Evolutionary conservation across 495 filamentous ascomycete genomes (phyloP), one percentile per base, ranked within the genome.

Genomic region (Penicillium coffeae): DNA sequence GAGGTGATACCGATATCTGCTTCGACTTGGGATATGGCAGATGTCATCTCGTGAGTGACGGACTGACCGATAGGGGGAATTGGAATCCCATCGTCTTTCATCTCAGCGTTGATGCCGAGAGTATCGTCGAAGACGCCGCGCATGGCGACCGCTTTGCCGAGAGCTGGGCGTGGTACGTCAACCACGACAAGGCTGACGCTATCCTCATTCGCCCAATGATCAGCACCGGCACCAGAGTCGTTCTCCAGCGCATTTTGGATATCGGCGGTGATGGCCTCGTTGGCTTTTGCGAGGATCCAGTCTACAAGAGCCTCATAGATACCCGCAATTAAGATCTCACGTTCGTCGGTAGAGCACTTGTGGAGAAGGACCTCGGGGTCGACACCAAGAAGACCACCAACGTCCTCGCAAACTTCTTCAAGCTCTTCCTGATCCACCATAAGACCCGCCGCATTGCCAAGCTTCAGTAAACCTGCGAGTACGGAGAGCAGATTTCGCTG

Each of bases 261-360:
- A 47, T 96, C 89, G 16, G 73, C 72, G 1, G 80, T 75, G 57
- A 98, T 93, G 27, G 92, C 82, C n/a, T 87, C 84, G 54, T 98
- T 98, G 35, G 90, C 90, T 59, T 88, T 91, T 16, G 75, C 69
- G 39, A 97, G 83, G 3, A 97, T 85, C 89, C 90, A 96, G 63
- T 98, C 93, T 2, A 98, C 90, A 40, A 97, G 69, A 30, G 92
- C 88, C 64, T 98, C 94, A 58, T 98, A 97, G 15, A 97, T 73
- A 1, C 88, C 91, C 8, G 82, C 80, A 50, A 98, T 87, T 37
- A 96, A 71, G 9, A 86, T 78, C 63, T 86, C 81, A 6, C 93
- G 83, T 45, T 98, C 93, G 35, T 85, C 78, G 7, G 90, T 93
- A 45, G 82, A 84, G 63, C 87, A 90, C 58, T 88, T 85, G 34